Evolutionary conservation across 345 rosid species (phyloP).

Genomic region (Hibiscus tridactylites): DNA sequence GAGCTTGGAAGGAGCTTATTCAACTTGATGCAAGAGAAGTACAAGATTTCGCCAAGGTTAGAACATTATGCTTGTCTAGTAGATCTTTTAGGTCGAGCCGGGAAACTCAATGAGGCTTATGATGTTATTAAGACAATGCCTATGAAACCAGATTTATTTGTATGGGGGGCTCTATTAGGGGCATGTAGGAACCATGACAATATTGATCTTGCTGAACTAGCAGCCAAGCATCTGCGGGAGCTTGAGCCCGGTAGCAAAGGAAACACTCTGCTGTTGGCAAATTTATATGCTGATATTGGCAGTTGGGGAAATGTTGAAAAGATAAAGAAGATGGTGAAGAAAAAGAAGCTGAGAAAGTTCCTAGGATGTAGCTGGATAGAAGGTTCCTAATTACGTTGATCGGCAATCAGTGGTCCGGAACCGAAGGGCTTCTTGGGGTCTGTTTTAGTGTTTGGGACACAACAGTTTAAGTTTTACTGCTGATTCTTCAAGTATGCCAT

Average conservation of each 20-base stretch:
- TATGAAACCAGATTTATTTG: slow-evolving; percentile 64
- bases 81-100: slow-evolving; percentile 40
- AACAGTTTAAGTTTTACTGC: not conserved
- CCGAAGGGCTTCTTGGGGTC: not conserved
- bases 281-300: slow-evolving; percentile 56
- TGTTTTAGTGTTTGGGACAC: not conserved
- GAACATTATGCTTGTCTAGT: slow-evolving; percentile 85
- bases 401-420: not conserved
- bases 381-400: not conserved
- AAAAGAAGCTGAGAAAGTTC: not conserved
- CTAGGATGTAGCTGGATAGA: not conserved
- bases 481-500: not conserved
- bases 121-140: slow-evolving; percentile 49
- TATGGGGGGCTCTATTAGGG: slow-evolving; percentile 87
- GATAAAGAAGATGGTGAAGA: not conserved
- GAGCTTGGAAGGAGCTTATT: slow-evolving; percentile 61
- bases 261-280: slow-evolving; percentile 40
- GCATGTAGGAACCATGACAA: slow-evolving; percentile 74
- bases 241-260: slow-evolving; percentile 73
- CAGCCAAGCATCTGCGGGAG: slow-evolving; percentile 49
- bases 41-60: slow-evolving; percentile 49
- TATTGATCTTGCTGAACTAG: slow-evolving; percentile 56
- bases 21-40: slow-evolving; percentile 51
- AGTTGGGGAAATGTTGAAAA: slow-evolving; percentile 8
- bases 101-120: slow-evolving; percentile 51